Conservation (phyloP, 768 basidiomycete genomes). For the Leccinum barrowsii region DNA sequence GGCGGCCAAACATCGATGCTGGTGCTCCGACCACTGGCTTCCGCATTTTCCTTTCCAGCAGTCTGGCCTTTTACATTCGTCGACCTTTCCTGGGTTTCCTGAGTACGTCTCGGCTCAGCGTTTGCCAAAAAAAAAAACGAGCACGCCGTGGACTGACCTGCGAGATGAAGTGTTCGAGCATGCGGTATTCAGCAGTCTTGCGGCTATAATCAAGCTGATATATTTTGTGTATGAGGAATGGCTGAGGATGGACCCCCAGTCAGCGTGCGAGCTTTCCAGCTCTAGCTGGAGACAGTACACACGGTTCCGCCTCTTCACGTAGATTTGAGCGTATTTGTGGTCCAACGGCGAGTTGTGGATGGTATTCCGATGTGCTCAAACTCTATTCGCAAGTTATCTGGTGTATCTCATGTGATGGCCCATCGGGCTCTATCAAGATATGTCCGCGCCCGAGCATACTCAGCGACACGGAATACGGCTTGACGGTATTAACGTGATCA, state of each 20-base stretch:
- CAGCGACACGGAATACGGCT: conserved; percentile 68
- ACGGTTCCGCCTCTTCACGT: conserved; percentile 70
- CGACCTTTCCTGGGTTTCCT: conserved; percentile 47
- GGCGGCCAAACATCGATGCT: conserved; percentile 74
- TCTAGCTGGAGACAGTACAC: not conserved
- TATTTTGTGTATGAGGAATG: conserved; percentile 74
- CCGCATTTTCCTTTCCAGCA: conserved; percentile 20
- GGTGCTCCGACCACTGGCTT: conserved; percentile 19
- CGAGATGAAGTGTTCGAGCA: conserved; percentile 85
- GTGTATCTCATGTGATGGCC: conserved; percentile 38
- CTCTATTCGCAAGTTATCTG: conserved; percentile 40
- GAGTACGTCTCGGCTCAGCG: not conserved
- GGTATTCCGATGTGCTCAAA: conserved; percentile 75
- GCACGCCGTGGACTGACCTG: conserved; percentile 40
- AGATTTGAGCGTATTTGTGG: conserved; percentile 66
- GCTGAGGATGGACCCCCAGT: conserved; percentile 36
- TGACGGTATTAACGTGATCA: conserved; percentile 80
- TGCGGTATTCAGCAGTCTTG: conserved; percentile 68
- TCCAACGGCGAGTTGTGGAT: conserved; percentile 79
- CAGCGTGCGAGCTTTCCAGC: not conserved
- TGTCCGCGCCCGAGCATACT: conserved; percentile 76
- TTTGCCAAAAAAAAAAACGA: not conserved
- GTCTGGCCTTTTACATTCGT: conserved; percentile 34
- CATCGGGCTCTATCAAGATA: conserved; percentile 66
- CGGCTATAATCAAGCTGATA: conserved; percentile 88